Evolutionary conservation across 1,284 basidiomycete genomes (phyloP).

Genomic region (Leccinum huronense): DNA sequence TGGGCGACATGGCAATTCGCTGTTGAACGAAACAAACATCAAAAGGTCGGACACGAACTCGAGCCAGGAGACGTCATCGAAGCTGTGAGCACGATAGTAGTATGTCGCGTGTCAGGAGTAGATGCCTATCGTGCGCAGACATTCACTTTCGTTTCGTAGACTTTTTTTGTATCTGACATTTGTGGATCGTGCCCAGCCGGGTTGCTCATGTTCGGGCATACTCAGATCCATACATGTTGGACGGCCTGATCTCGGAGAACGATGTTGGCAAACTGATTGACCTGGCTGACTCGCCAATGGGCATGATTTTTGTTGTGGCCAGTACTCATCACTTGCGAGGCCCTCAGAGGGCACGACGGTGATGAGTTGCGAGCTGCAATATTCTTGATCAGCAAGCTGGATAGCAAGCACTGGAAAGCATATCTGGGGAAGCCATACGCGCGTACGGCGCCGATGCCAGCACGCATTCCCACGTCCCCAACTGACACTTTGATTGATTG

Average conservation of each 20-base stretch:
- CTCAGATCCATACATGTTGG: slow-evolving; percentile 42
- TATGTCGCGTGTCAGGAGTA: slow-evolving; percentile 74
- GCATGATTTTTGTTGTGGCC: slow-evolving; percentile 81
- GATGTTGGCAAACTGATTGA: slow-evolving; percentile 88
- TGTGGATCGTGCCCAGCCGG: slow-evolving; percentile 53
- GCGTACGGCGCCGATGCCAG: slow-evolving; percentile 11
- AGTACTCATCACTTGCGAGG: slow-evolving; percentile 78
- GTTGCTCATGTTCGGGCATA: slow-evolving; percentile 81
- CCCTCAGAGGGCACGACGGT: slow-evolving; percentile 75
- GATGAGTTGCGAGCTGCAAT: slow-evolving; percentile 49
- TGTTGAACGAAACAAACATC: slow-evolving; percentile 68
- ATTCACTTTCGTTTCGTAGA: background rate
- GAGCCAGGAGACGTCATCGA: slow-evolving; percentile 90
- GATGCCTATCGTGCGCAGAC: slow-evolving; percentile 75
- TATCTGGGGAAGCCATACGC: slow-evolving; percentile 27
- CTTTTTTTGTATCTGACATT: slow-evolving; percentile 4
- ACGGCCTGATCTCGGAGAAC: slow-evolving; percentile 67
- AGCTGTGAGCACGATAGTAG: slow-evolving; percentile 72
- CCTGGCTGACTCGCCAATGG: slow-evolving; percentile 80
- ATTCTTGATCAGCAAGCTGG: slow-evolving; percentile 37
- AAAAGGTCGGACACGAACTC: slow-evolving; percentile 82
- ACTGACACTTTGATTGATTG: slow-evolving; percentile 3
- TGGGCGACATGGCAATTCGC: slow-evolving; percentile 35
- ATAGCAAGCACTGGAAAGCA: slow-evolving; percentile 28
- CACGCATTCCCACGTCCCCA: slow-evolving; percentile 12